Evolutionary conservation across 352 stramenopile genomes (phyloP), one percentile per base, ranked within the genome.

Genomic region (Phytophthora tentaculata): DNA sequence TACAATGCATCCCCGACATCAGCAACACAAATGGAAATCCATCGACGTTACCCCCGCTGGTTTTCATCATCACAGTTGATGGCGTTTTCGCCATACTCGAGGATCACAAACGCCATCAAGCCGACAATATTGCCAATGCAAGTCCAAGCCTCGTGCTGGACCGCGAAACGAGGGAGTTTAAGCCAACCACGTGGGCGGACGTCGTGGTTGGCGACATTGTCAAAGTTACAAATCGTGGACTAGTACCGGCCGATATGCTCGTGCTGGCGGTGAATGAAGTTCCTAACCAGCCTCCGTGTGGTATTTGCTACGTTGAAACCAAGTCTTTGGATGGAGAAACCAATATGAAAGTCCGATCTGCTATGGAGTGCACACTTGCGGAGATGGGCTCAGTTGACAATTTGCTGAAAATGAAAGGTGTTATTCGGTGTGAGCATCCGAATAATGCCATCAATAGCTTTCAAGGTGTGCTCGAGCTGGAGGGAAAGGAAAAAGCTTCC

Each of bases 361-460:
- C 84, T 5, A 90, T 94, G 83, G 83, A 96, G 26, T 74, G 50
- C 48, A 94, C 87, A 23, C 69, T 91, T 49, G 59, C 59, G 9
- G 71, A 71, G 0, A 90, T 93, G 79, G 77, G 80, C 1, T 51
- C 57, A 0, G 35, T 71, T 14, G 66, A 82, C 0, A 83, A 82
- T 41, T 56, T 96, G 29, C 14, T 79, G 17, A 64, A 68, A 28
- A 80, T 91, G 71, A 82, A 81, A 41, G 91, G 83, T 9, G 50
- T 79, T 3, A 69, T 97, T 39, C 77, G 81, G 2, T 96, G 84
- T 48, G 89, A 97, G 53, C 79, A 86, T 39, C 91, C 91, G 0
- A 97, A 97, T 72, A 95, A 95, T 28, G 74, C 74, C 5, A 97
- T 98, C 55, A 95, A 98, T 70, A 94, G 78, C 24, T 98, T 97